These are phyloP conservation scores for Periconia sp. DNA, from an alignment of 2,329 filamentous ascomycete species.

Conservation along the genomic window DNA sequence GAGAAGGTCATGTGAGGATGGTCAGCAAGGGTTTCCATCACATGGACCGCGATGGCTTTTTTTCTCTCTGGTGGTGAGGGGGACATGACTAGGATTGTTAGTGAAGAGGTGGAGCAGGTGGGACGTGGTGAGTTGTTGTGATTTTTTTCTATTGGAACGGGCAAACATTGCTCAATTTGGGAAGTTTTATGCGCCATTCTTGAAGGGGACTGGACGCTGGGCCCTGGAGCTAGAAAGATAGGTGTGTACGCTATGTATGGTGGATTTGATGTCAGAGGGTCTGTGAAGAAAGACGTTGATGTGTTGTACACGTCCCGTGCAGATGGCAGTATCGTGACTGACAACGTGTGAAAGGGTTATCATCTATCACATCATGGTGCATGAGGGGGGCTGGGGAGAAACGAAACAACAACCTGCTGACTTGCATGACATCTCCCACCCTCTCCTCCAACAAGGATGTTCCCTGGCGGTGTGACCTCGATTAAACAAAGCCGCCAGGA, in stretches of 20 bases:
- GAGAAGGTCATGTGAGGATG: background rate
- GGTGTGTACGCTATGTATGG: too few relatives aligned
- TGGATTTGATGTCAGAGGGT: background rate
- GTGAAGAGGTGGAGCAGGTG: too few relatives aligned
- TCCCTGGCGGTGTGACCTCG: background rate
- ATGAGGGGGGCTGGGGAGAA: background rate
- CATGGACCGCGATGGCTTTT: background rate
- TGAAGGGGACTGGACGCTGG: constrained; percentile 1
- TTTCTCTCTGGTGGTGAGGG: too few relatives aligned
- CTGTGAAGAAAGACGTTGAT: too few relatives aligned
- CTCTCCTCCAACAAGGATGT: background rate
- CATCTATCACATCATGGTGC: background rate
- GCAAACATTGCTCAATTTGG: constrained; percentile 18
- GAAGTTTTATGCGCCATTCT: constrained; percentile 5
- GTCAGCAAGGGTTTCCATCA: background rate
- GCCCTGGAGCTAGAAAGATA: too few relatives aligned
- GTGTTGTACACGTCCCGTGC: too few relatives aligned
- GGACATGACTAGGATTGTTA: background rate
- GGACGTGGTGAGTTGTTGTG: too few relatives aligned
- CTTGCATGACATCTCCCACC: background rate
- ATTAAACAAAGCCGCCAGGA: background rate
- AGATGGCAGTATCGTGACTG: too few relatives aligned
- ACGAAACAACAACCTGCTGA: background rate
- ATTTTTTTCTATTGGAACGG: too few relatives aligned
- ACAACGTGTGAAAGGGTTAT: too few relatives aligned